These are phyloP conservation scores for Penicillium turbatum DNA, from an alignment of 495 filamentous ascomycete species.

Conservation along the genomic window DNA sequence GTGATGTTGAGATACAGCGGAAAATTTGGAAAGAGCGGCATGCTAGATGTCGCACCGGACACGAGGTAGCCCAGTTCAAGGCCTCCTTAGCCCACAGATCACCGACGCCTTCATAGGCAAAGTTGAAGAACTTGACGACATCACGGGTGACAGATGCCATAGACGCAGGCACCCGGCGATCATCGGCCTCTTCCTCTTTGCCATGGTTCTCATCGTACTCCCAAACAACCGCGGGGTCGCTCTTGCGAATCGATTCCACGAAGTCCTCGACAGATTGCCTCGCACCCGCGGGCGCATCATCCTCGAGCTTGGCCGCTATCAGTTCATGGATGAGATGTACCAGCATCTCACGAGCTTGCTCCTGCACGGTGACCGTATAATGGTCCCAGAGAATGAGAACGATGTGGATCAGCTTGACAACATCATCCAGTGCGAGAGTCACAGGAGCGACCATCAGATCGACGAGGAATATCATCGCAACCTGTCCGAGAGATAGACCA, in stretches of 20 bases:
- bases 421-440: slow-evolving; percentile 66
- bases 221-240: slow-evolving; percentile 84
- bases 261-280: slow-evolving; percentile 78
- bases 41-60: slow-evolving; percentile 90
- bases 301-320: slow-evolving; percentile 84
- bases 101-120: slow-evolving; percentile 80
- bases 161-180: slow-evolving; percentile 74
- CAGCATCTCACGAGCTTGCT: slow-evolving; percentile 95
- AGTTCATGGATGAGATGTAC: slow-evolving; percentile 97
- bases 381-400: slow-evolving; percentile 95
- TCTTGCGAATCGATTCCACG: slow-evolving; percentile 83
- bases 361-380: slow-evolving; percentile 90
- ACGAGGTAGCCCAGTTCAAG: slow-evolving; percentile 92
- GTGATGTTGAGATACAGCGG: slow-evolving; percentile 80
- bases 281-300: slow-evolving; percentile 58
- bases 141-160: slow-evolving; percentile 80
- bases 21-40: slow-evolving; percentile 98
- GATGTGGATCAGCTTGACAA: slow-evolving; percentile 83
- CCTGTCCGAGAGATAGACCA: slow-evolving; percentile 85
- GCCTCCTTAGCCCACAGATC: slow-evolving; percentile 87
- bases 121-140: slow-evolving; percentile 77
- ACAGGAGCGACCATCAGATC: slow-evolving; percentile 94
- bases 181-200: slow-evolving; percentile 60
- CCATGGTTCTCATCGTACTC: slow-evolving; percentile 87
- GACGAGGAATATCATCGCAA: slow-evolving; percentile 89